Conservation (phyloP, 352 stramenopile species). For the Pythium sp. region DNA sequence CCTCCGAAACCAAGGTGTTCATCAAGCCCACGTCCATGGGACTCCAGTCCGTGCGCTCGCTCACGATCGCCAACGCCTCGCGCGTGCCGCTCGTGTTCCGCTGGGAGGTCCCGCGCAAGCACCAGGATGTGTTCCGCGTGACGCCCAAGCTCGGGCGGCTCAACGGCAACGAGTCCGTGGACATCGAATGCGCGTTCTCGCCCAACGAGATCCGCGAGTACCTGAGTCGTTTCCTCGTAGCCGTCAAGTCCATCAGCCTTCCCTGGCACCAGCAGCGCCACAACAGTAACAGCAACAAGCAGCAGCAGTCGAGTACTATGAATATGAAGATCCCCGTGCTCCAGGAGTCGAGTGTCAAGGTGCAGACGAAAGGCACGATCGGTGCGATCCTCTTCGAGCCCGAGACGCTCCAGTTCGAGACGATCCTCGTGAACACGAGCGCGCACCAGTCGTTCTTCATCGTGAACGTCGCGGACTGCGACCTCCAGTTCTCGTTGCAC, state of each 20-base stretch:
- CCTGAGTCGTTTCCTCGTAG: slow-evolving; percentile 56
- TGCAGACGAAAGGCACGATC: slow-evolving; percentile 69
- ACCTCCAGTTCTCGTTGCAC: slow-evolving; percentile 50
- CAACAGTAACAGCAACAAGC: slow-evolving; percentile 5
- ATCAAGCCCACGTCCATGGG: slow-evolving; percentile 86
- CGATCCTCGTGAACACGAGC: slow-evolving; percentile 83
- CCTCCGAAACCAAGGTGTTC: slow-evolving; percentile 48
- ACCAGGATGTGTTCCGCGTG: slow-evolving; percentile 62
- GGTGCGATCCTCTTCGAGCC: slow-evolving; percentile 84
- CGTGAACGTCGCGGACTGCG: slow-evolving; percentile 79
- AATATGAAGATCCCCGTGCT: slow-evolving; percentile 33
- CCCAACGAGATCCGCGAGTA: slow-evolving; percentile 77
- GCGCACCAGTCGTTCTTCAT: slow-evolving; percentile 62
- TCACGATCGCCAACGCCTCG: slow-evolving; percentile 76
- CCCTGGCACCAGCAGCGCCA: slow-evolving; percentile 26
- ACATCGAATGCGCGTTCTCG: slow-evolving; percentile 75
- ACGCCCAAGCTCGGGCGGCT: slow-evolving; percentile 71
- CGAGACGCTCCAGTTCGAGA: slow-evolving; percentile 60
- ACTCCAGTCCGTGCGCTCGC: slow-evolving; percentile 45
- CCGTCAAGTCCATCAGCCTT: slow-evolving; percentile 71
- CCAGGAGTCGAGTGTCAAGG: slow-evolving; percentile 57
- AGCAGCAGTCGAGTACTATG: slow-evolving; percentile 4
- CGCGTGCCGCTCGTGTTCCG: slow-evolving; percentile 85
- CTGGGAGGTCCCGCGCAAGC: slow-evolving; percentile 64
- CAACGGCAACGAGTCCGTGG: slow-evolving; percentile 70